Evolutionary conservation across 371 early-diverging fungal species (phyloP).

Genomic region (Circinella minor): DNA sequence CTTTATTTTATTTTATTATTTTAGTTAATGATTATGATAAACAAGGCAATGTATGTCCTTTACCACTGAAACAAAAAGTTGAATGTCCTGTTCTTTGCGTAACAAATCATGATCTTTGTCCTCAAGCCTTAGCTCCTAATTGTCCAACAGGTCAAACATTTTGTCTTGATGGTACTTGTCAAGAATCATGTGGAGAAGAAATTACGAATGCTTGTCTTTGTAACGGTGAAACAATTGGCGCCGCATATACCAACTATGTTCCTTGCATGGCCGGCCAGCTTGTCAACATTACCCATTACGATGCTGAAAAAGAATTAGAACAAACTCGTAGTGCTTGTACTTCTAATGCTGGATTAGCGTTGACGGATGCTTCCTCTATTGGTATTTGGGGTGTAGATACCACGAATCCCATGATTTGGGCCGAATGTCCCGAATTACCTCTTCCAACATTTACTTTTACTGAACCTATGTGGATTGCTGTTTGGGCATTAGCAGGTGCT

Average conservation of each 20-base stretch:
- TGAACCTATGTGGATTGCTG: conserved; percentile 65
- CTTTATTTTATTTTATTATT: background rate
- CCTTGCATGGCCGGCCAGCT: conserved; percentile 49
- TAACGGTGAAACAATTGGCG: conserved; percentile 25
- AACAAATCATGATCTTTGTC: conserved; percentile 44
- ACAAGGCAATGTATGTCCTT: conserved; percentile 56
- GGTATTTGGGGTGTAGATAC: conserved; percentile 43
- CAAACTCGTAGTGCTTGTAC: conserved; percentile 56
- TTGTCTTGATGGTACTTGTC: conserved; percentile 65
- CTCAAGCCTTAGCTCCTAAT: conserved; percentile 39
- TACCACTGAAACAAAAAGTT: conserved; percentile 36
- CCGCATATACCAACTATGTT: conserved; percentile 30
- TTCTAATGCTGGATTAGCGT: conserved; percentile 5
- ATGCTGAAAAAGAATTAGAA: conserved; percentile 48
- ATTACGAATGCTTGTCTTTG: conserved; percentile 52
- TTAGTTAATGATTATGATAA: conserved; percentile 59
- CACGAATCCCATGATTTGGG: conserved; percentile 43
- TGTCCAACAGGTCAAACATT: conserved; percentile 56
- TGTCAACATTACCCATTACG: conserved; percentile 55
- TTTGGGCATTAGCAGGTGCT: conserved; percentile 48
- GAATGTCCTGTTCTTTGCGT: conserved; percentile 60
- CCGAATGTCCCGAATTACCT: conserved; percentile 50
- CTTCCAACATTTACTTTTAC: conserved; percentile 54
- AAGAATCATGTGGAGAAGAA: conserved; percentile 39
- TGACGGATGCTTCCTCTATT: background rate